phyloP scores from a whole-genome alignment of 2,329 filamentous ascomycete genomes.

The Magnaporthiopsis poae region DNA sequence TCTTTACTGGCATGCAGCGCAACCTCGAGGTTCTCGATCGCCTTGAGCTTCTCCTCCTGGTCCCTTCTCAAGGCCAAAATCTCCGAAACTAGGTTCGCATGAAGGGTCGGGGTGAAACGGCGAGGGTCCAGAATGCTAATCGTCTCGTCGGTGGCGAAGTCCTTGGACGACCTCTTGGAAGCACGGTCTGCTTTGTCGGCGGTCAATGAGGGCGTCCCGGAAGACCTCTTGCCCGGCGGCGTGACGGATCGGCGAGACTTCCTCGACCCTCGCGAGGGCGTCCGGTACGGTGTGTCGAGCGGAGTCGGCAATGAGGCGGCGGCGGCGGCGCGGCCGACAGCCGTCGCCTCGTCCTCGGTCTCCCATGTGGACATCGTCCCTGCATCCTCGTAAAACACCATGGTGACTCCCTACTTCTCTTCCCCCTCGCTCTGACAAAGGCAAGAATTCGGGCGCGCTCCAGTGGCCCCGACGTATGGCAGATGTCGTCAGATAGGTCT shows the following conservation, averaged over 20 bases:
- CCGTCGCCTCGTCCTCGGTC: conserved; percentile 46
- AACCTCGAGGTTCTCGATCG: conserved; percentile 76
- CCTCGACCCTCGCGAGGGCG: conserved; percentile 53
- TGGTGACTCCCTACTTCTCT: background rate
- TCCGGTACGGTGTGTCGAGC: conserved; percentile 61
- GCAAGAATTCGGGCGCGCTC: background rate
- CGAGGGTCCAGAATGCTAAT: conserved; percentile 75
- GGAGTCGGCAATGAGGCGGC: conserved; percentile 52
- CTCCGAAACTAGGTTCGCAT: conserved; percentile 88
- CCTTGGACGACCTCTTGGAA: conserved; percentile 44
- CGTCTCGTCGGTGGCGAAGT: conserved; percentile 55
- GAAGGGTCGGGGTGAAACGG: conserved; percentile 86
- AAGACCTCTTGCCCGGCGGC: conserved; percentile 44
- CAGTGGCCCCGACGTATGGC: background rate
- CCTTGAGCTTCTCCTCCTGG: conserved; percentile 76
- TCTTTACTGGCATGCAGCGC: conserved; percentile 59
- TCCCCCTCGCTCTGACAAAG: background rate
- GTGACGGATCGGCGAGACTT: conserved; percentile 59
- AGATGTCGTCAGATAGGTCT: background rate
- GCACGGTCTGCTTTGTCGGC: conserved; percentile 33
- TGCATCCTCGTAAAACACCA: background rate
- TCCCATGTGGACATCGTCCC: conserved; percentile 48
- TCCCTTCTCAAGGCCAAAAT: conserved; percentile 80
- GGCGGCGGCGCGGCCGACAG: conserved; percentile 22
- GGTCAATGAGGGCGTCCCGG: conserved; percentile 46